These are phyloP conservation scores for Eucalyptus caleyi DNA, from an alignment of 345 rosid genomes.

Conservation along the genomic window DNA sequence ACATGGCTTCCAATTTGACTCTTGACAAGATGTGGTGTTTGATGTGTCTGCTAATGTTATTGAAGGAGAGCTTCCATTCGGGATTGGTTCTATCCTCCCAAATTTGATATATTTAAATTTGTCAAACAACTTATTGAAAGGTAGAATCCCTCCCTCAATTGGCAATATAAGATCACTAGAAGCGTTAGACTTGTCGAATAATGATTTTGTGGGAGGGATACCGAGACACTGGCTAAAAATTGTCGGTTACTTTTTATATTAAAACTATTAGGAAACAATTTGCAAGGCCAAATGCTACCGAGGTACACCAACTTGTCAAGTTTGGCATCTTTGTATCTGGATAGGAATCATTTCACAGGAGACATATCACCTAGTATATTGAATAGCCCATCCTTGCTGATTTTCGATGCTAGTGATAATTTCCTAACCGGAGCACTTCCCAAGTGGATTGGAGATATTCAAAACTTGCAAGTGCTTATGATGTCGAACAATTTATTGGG, in stretches of 20 bases:
- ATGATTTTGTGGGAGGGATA: not conserved
- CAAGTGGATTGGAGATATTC: not conserved
- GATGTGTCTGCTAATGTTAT: not conserved
- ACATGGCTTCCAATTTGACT: not conserved
- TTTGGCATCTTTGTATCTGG: not conserved
- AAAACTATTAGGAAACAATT: not conserved
- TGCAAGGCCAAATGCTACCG: not conserved
- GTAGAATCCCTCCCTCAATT: conserved; percentile 2
- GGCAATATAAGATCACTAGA: not conserved
- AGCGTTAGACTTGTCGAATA: conserved; percentile 1
- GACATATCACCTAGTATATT: fast-evolving
- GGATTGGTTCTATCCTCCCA: not conserved
- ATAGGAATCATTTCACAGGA: not conserved
- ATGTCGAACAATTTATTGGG: not conserved
- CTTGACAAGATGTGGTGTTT: not conserved
- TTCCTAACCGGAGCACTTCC: not conserved
- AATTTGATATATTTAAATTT: not conserved
- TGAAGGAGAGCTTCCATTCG: not conserved
- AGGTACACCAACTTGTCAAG: too few relatives aligned
- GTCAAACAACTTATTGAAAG: not conserved
- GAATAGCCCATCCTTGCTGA: not conserved
- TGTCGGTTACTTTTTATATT: not conserved
- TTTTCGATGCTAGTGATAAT: conserved; percentile 4
- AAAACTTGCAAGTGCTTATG: not conserved
- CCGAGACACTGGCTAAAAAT: not conserved